phyloP scores from a whole-genome alignment of 768 basidiomycete species.

The Tricholoma sp. region DNA sequence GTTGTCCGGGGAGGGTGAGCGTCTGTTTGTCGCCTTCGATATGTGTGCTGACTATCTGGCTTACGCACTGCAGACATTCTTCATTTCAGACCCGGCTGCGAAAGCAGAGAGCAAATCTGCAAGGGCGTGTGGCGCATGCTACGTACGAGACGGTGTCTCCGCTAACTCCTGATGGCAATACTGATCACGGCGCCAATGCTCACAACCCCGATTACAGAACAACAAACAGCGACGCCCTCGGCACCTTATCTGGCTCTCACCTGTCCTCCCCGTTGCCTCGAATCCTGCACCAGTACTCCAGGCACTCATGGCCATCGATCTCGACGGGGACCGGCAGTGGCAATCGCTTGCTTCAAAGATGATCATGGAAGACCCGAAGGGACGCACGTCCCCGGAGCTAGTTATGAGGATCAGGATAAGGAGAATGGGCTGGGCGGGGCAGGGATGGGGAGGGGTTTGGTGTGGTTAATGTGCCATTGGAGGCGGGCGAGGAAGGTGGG shows the following conservation, averaged over 20 bases:
- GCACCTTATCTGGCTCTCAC: conserved; percentile 50
- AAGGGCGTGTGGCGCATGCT: conserved; percentile 83
- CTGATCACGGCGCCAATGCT: conserved; percentile 7
- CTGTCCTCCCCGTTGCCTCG: conserved; percentile 36
- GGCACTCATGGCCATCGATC: conserved; percentile 48
- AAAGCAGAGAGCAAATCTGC: conserved; percentile 51
- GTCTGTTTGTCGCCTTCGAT: neutral
- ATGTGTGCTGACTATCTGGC: neutral
- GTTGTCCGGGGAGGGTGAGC: conserved; percentile 73
- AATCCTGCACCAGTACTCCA: conserved; percentile 23
- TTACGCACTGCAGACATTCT: conserved; percentile 62
- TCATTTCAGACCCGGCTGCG: conserved; percentile 55
- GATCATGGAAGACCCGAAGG: conserved; percentile 17
- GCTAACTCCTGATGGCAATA: conserved; percentile 20
- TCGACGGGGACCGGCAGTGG: conserved; percentile 22
- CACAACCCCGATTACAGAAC: neutral
- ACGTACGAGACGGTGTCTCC: conserved; percentile 85
- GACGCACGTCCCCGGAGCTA: conserved; percentile 50
- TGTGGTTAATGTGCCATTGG: too few relatives aligned
- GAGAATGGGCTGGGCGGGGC: too few relatives aligned
- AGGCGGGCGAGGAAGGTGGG: too few relatives aligned
- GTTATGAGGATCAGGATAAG: conserved; percentile 23
- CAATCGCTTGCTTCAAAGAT: conserved; percentile 12
- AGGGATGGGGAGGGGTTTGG: too few relatives aligned
- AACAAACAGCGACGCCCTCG: conserved; percentile 32